Evolutionary conservation across 139 green algal genomes (phyloP), one percentile per base, ranked within the genome.

Genomic region (Coelastrella sp.): DNA sequence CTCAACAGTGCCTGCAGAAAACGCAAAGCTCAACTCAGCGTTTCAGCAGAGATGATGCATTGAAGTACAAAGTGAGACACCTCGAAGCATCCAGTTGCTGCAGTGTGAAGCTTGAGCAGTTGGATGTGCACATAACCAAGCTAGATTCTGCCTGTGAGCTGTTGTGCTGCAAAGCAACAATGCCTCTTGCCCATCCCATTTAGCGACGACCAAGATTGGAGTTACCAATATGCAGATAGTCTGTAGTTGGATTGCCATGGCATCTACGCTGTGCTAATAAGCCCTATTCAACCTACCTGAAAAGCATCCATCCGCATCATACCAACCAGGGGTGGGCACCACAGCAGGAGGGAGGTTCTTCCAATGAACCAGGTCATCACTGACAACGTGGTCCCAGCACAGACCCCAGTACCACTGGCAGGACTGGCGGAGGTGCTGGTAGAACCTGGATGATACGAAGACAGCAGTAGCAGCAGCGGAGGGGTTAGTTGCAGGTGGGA

Each of bases 381-480:
- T 94, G 25, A 94, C 90, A 1, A 90, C 90, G 78, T 98, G 95
- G 57, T 95, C 94, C 95, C 95, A 98, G 9, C 94, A 89, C 37
- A 98, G n/a, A 19, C 95, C 95, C 84, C 94, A 97, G 37, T 94
- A 87, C 94, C 94, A 97, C 63, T 96, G 91, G 81, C 91, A 94
- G 15, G 87, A 90, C 64, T 93, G 66, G 9, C 79, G 53, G 23
- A 93, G 85, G 50, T 96, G 92, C 87, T 98, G 94, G 75, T 80
- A 89, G 80, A 85, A 91, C 77, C 50, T 84, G 57, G 57, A 71
- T n/a, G 48, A n/a, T 57, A 2, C 27, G 53, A 13, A 41, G 11
- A 27, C 57, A 83, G 41, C 34, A 71, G 27, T 9, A 45, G 11
- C 8, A 40, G 59, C 59, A 63, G 57, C 53, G 30, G 21, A 32